Conservation (phyloP, 2,329 filamentous ascomycete genomes). For the Ophiostoma ulmi region DNA sequence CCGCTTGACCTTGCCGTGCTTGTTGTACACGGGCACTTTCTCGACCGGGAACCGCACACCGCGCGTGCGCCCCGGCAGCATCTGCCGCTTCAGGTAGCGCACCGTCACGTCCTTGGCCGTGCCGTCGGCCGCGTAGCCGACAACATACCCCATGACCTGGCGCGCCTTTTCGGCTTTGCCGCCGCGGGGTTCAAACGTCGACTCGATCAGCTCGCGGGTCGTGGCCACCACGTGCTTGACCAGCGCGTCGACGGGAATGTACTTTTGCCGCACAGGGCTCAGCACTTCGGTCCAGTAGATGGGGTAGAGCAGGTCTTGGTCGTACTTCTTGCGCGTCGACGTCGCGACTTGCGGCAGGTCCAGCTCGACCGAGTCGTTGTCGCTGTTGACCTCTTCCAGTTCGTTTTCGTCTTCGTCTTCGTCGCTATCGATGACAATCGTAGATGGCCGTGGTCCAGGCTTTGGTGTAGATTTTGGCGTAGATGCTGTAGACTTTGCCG, state of each 20-base stretch:
- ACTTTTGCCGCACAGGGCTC: constrained; percentile 73
- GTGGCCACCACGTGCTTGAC: constrained; percentile 65
- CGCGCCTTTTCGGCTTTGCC: constrained; percentile 77
- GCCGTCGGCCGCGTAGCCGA: constrained; percentile 76
- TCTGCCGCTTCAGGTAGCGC: constrained; percentile 75
- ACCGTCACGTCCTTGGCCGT: constrained; percentile 94
- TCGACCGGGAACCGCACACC: constrained; percentile 72
- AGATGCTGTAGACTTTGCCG: not conserved
- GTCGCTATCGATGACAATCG: not conserved
- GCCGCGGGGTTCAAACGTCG: constrained; percentile 74
- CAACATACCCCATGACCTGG: constrained; percentile 83
- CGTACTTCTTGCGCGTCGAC: constrained; percentile 42
- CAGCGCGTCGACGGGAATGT: constrained; percentile 71
- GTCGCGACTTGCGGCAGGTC: constrained; percentile 40
- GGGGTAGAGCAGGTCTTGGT: constrained; percentile 74
- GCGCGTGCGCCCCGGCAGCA: constrained; percentile 85
- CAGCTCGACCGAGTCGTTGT: constrained; percentile 57
- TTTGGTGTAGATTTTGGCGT: not conserved
- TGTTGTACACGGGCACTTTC: constrained; percentile 74
- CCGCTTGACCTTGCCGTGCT: constrained; percentile 67
- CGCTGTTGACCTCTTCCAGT: constrained; percentile 48
- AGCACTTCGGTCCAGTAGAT: constrained; percentile 91
- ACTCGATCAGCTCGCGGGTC: constrained; percentile 64
- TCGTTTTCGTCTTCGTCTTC: constrained; percentile 37
- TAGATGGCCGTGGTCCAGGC: not conserved